Conservation (phyloP, 1,284 basidiomycete genomes). For the Marasmius sp. region DNA sequence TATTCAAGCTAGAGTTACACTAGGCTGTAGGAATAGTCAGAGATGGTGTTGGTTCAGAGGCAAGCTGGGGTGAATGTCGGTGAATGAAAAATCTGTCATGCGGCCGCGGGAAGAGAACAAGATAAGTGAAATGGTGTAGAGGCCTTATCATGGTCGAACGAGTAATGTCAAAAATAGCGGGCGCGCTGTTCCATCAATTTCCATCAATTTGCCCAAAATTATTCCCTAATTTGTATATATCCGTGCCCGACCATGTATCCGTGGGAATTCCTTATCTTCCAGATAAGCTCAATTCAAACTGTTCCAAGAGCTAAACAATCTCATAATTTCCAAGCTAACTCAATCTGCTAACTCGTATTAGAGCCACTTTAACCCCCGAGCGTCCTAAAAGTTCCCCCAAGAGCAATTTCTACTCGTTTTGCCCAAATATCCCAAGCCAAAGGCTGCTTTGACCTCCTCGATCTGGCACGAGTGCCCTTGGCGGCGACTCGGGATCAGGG, state of each 20-base stretch:
- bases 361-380: too few relatives aligned
- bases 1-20: not conserved
- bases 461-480: too few relatives aligned
- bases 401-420: too few relatives aligned
- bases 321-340: not conserved
- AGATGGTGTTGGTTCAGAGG: not conserved
- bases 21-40: not conserved
- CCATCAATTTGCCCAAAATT: not conserved
- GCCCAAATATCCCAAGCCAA: too few relatives aligned
- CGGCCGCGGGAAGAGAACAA: not conserved
- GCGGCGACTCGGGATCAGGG: too few relatives aligned
- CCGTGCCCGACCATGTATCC: not conserved
- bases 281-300: not conserved
- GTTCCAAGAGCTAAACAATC: not conserved
- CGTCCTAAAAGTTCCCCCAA: too few relatives aligned
- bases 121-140: not conserved
- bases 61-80: not conserved
- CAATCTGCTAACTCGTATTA: not conserved
- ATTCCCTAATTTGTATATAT: not conserved
- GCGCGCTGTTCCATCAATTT: not conserved
- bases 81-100: not conserved
- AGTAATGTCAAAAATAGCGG: not conserved
- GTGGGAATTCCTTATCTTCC: not conserved
- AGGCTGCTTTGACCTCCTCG: too few relatives aligned
- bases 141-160: not conserved